These are phyloP conservation scores for Aspergillus brunneoviolaceus DNA, from an alignment of 2,329 filamentous ascomycete species.

Conservation along the genomic window DNA sequence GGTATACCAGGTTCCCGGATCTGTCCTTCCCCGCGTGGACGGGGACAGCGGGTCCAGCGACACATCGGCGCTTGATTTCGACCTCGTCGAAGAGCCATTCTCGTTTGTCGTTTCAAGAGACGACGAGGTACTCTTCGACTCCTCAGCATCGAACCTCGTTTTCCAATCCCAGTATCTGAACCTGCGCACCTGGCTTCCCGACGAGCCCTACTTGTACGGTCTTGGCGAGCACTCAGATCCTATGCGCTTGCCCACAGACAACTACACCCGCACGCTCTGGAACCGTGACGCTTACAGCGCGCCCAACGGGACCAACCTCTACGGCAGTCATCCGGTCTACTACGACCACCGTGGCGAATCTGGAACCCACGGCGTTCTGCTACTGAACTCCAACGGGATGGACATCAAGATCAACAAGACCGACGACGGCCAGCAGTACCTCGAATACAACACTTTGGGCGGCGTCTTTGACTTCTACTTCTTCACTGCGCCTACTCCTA, in stretches of 20 bases:
- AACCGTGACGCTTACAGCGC: constrained; percentile 65
- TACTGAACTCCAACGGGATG: constrained; percentile 74
- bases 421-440: constrained; percentile 60
- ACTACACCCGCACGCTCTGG: constrained; percentile 71
- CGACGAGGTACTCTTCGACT: constrained; percentile 62
- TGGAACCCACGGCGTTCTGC: constrained; percentile 65
- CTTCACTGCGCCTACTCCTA: constrained; percentile 58
- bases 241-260: constrained; percentile 65
- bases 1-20: constrained; percentile 73
- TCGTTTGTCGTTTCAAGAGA: constrained; percentile 59
- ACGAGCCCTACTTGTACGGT: constrained; percentile 71
- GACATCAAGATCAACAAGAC: constrained; percentile 71
- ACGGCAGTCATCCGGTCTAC: constrained; percentile 74
- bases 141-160: constrained; percentile 63
- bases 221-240: constrained; percentile 75
- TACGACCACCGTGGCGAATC: constrained; percentile 63
- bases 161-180: constrained; percentile 78
- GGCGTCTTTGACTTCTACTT: constrained; percentile 75
- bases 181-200: constrained; percentile 67
- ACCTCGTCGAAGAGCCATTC: constrained; percentile 60
- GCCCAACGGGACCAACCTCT: constrained; percentile 65
- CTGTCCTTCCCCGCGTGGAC: constrained; percentile 63
- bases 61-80: constrained; percentile 46
- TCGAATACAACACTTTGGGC: constrained; percentile 78
- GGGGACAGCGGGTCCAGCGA: constrained; percentile 48